Evolutionary conservation across 352 stramenopile species (phyloP).

Genomic region (Halophytophthora batemanensis): DNA sequence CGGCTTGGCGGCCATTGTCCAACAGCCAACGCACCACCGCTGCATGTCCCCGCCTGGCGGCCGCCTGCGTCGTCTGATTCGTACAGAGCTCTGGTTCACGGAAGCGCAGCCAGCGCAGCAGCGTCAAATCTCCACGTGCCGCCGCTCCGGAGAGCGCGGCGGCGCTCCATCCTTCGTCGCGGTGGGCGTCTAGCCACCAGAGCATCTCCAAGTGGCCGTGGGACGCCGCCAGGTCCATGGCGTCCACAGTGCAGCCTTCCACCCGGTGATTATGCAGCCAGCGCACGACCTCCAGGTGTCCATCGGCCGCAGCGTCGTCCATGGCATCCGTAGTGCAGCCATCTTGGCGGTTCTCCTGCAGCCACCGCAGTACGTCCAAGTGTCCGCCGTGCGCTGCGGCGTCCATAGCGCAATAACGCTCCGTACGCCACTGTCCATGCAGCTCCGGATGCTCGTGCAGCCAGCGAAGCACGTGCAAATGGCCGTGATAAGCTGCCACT

Average conservation of each 20-base stretch:
- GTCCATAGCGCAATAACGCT: slow-evolving; percentile 5
- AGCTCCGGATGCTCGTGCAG: slow-evolving; percentile 1
- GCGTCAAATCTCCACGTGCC: too few species aligned
- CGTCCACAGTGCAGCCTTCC: background rate
- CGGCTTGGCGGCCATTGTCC: too few species aligned
- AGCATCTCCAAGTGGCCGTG: background rate
- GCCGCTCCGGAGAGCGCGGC: too few species aligned
- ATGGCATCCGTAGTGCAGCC: slow-evolving; percentile 4
- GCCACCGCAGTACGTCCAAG: background rate
- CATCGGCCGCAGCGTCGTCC: too few species aligned
- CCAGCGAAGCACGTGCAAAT: slow-evolving; percentile 7
- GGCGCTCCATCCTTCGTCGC: too few species aligned
- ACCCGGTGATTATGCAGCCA: background rate
- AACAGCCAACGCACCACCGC: too few species aligned
- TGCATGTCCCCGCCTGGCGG: too few species aligned
- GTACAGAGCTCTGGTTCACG: too few species aligned
- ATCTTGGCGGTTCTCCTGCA: slow-evolving; percentile 4
- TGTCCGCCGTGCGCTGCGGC: background rate
- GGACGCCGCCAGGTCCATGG: background rate
- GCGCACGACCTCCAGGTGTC: too few species aligned
- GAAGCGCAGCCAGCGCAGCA: too few species aligned
- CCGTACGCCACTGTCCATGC: background rate
- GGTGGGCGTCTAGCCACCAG: background rate
- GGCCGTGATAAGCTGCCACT: slow-evolving; percentile 1
- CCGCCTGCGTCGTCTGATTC: too few species aligned